Conservation (phyloP, 2,329 filamentous ascomycete species). For the Chaetomium sp. region DNA sequence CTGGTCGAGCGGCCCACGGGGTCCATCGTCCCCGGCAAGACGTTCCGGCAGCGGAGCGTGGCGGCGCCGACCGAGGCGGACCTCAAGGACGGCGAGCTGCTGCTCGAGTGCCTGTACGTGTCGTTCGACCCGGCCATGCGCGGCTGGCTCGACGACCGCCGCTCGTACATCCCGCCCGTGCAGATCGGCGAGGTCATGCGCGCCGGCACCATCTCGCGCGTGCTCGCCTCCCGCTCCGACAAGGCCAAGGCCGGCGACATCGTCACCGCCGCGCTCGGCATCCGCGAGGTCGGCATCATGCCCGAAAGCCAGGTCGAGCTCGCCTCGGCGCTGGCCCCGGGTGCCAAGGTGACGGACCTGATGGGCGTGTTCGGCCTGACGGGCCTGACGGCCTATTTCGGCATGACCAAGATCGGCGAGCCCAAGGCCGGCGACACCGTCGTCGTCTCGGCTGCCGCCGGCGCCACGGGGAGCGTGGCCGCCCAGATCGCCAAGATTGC, state of each 20-base stretch:
- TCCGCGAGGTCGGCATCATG: constrained; percentile 60
- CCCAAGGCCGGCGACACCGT: constrained; percentile 66
- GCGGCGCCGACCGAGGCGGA: constrained; percentile 53
- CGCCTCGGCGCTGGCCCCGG: constrained; percentile 29
- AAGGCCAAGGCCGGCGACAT: constrained; percentile 54
- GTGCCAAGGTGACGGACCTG: constrained; percentile 51
- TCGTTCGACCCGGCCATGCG: constrained; percentile 67
- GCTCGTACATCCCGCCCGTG: constrained; percentile 61
- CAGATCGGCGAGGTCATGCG: constrained; percentile 63
- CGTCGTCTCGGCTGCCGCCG: constrained; percentile 67
- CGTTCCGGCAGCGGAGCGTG: constrained; percentile 58
- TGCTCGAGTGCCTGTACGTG: constrained; percentile 55
- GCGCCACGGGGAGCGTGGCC: constrained; percentile 66
- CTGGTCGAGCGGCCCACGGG: constrained; percentile 65
- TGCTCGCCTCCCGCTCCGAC: constrained; percentile 51
- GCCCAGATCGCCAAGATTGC: constrained; percentile 69
- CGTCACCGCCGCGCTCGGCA: constrained; percentile 54
- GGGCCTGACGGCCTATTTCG: constrained; percentile 68
- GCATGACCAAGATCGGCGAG: constrained; percentile 63
- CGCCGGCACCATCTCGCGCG: constrained; percentile 55
- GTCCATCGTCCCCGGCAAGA: constrained; percentile 65
- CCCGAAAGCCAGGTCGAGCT: constrained; percentile 46
- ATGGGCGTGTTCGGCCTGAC: constrained; percentile 60
- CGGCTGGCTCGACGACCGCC: constrained; percentile 57
- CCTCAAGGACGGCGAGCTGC: constrained; percentile 56